Conservation (phyloP, 1,139 yeast genomes). For the Debaryomyces nepalensis region DNA sequence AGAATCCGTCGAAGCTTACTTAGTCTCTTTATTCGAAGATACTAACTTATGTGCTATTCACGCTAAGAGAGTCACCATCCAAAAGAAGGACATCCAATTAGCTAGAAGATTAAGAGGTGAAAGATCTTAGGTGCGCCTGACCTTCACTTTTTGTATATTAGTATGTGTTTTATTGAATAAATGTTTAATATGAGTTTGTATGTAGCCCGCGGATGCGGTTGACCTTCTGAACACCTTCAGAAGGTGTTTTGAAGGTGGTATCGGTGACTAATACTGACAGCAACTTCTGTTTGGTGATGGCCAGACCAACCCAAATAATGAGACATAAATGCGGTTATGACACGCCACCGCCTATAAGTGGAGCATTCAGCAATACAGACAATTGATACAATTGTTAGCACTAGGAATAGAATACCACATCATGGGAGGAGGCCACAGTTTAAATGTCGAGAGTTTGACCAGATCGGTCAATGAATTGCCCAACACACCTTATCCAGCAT, state of each 20-base stretch:
- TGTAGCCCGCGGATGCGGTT: background rate
- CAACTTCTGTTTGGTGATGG: conserved; percentile 33
- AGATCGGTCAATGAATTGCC: conserved; percentile 33
- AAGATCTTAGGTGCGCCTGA: conserved; percentile 57
- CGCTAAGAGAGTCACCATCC: conserved; percentile 99
- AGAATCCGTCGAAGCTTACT: conserved; percentile 98
- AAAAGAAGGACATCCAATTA: conserved; percentile 98
- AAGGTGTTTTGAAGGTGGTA: background rate
- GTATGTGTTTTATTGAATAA: conserved; percentile 15
- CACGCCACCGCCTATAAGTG: conserved; percentile 4
- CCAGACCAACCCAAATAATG: too few relatives aligned
- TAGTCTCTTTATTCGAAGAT: conserved; percentile 88
- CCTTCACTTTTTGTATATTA: conserved; percentile 18
- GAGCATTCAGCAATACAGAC: conserved; percentile 3
- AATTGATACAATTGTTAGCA: background rate
- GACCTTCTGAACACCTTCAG: background rate
- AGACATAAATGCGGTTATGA: conserved; percentile 9
- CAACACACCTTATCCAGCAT: conserved; percentile 59
- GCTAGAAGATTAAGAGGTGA: conserved; percentile 99
- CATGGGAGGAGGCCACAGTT: conserved; percentile 6
- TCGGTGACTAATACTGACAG: conserved; percentile 39
- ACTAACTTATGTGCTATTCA: conserved; percentile 98
- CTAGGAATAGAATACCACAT: background rate
- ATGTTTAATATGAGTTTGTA: conserved; percentile 5
- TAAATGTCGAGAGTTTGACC: conserved; percentile 2